A percentile compares a stretch with the other conserved stretches of the same genome.
These are phyloP conservation scores for Euphorbia peplus DNA, from an alignment of 345 rosid species.

Conservation along the genomic window DNA sequence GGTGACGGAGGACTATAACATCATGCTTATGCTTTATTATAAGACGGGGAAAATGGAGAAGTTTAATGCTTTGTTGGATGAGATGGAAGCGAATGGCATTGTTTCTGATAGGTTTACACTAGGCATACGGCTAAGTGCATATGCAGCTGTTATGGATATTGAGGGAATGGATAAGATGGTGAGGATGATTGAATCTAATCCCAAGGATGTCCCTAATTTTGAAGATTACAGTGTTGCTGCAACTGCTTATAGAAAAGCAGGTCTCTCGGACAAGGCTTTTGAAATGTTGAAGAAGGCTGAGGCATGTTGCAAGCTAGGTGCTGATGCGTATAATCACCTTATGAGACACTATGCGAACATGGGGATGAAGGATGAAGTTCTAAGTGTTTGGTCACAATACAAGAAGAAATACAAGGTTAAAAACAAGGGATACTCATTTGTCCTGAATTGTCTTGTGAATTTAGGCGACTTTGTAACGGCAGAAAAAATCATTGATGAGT, in stretches of 20 bases:
- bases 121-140: constrained; percentile 26
- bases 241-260: no score
- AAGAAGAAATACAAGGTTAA: no score
- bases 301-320: neutral
- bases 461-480: constrained; percentile 26
- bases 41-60: constrained; percentile 27
- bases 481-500: constrained; percentile 23
- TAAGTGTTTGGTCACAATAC: constrained; percentile 16
- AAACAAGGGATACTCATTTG: no score
- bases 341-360: constrained; percentile 29
- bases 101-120: constrained; percentile 17
- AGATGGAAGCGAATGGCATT: constrained; percentile 34
- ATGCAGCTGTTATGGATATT: constrained; percentile 24
- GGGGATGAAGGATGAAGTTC: constrained; percentile 41
- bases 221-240: constrained; percentile 13
- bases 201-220: constrained; percentile 24
- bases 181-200: constrained; percentile 28
- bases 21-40: constrained; percentile 28
- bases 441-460: no score
- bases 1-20: constrained; percentile 15
- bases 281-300: constrained; percentile 25
- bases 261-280: constrained; percentile 30
- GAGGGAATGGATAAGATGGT: constrained; percentile 29
- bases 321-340: constrained; percentile 19
- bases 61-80: constrained; percentile 19